Percentiles rank a stretch among this genome's conserved stretches.
phyloP scores from a whole-genome alignment of 768 basidiomycete genomes.

The Gloeostereum incarnatum region DNA sequence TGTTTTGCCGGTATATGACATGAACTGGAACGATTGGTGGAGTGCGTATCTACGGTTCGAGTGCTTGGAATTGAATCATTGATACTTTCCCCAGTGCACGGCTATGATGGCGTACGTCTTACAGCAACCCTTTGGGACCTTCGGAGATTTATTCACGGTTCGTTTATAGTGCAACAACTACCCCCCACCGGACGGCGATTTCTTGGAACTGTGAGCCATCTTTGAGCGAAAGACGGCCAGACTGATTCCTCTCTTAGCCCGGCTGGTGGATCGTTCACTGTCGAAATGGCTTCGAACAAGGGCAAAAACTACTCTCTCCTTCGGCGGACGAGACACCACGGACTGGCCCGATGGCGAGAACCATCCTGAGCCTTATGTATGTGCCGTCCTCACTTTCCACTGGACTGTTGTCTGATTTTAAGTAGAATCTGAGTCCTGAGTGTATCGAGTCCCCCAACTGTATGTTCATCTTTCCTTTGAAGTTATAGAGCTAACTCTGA shows the following conservation, averaged over 20 bases:
- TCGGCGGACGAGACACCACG: constrained; percentile 23
- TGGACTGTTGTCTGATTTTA: no score
- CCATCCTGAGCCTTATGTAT: no score
- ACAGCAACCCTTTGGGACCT: no score
- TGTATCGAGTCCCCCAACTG: no score
- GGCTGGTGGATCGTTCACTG: constrained; percentile 35
- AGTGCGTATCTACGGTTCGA: background rate
- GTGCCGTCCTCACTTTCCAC: no score
- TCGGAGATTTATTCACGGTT: background rate
- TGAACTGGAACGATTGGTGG: constrained; percentile 6
- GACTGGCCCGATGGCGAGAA: constrained; percentile 37
- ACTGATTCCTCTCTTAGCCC: no score
- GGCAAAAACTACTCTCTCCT: constrained; percentile 36
- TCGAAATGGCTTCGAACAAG: constrained; percentile 40
- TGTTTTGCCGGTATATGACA: constrained; percentile 5
- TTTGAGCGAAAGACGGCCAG: no score
- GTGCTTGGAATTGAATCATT: no score
- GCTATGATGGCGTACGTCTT: constrained; percentile 3
- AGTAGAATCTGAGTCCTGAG: no score
- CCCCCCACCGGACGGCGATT: constrained; percentile 6
- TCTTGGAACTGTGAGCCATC: constrained; percentile 2
- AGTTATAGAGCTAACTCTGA: no score
- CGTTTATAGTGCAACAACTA: constrained; percentile 5
- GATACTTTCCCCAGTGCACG: constrained; percentile 5
- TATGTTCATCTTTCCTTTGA: no score